These are phyloP conservation scores for Encephalitozoon cuniculi DNA, from an alignment of 371 early-diverging fungal genomes.

Conservation along the genomic window DNA sequence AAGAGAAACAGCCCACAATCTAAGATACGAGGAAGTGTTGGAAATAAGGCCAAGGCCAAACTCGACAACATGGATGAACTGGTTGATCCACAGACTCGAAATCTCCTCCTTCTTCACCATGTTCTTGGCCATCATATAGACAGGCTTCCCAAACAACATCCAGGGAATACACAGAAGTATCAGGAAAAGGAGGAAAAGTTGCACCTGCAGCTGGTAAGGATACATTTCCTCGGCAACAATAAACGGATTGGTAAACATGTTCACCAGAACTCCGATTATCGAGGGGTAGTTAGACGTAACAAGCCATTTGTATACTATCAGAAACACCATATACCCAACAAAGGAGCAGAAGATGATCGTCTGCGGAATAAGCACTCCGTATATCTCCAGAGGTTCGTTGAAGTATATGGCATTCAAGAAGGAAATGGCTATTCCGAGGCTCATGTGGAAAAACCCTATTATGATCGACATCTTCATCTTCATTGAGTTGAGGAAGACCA, in stretches of 20 bases:
- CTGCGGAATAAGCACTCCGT: constrained; percentile 82
- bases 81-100: constrained; percentile 66
- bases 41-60: constrained; percentile 92
- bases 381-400: constrained; percentile 70
- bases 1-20: constrained; percentile 96
- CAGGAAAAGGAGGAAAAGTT: constrained; percentile 70
- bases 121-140: constrained; percentile 63
- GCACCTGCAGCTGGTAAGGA: constrained; percentile 66
- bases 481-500: constrained; percentile 90
- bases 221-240: constrained; percentile 66
- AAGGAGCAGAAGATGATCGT: constrained; percentile 77
- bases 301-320: constrained; percentile 92
- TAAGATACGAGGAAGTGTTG: constrained; percentile 95
- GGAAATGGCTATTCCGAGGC: constrained; percentile 78
- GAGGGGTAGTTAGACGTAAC: constrained; percentile 78
- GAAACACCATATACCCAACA: constrained; percentile 83
- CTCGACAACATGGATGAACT: constrained; percentile 95
- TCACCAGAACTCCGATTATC: constrained; percentile 87
- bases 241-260: constrained; percentile 94
- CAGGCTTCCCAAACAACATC: constrained; percentile 92
- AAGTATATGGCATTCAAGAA: constrained; percentile 80
- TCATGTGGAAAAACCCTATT: constrained; percentile 92
- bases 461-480: constrained; percentile 98
- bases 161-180: constrained; percentile 86
- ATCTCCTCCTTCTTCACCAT: constrained; percentile 27